Evolutionary conservation across 805 yeast species (phyloP).

Genomic region (Vanderwaltozyma polyspora): DNA sequence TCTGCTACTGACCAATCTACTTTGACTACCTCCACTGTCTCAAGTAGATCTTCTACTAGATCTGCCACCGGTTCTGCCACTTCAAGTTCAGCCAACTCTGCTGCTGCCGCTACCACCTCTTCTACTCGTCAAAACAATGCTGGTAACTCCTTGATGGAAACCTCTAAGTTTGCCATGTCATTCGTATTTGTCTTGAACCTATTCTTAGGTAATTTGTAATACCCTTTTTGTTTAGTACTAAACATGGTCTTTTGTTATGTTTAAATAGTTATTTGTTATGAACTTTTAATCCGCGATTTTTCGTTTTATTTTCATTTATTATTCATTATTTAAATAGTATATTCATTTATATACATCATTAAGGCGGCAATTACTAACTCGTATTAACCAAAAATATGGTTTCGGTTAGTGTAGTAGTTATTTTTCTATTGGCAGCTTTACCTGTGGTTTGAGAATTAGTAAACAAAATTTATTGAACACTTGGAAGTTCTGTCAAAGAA

Average conservation of each 20-base stretch:
- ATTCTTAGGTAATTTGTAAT: conserved; percentile 1
- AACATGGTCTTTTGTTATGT: too few relatives aligned
- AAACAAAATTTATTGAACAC: conserved; percentile 17
- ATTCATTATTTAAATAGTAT: too few relatives aligned
- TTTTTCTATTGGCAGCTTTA: too few relatives aligned
- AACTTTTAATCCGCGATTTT: too few relatives aligned
- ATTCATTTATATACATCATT: too few relatives aligned
- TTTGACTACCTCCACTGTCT: conserved; percentile 1
- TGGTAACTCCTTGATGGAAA: background rate
- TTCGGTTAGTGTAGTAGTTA: too few relatives aligned
- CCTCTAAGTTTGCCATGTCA: background rate
- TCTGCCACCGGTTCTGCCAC: conserved; percentile 1
- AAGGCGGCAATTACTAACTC: too few relatives aligned
- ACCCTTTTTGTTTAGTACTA: background rate
- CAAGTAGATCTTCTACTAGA: conserved; percentile 1
- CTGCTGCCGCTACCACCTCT: conserved; percentile 2
- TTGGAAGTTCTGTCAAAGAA: conserved; percentile 38
- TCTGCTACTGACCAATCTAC: conserved; percentile 3
- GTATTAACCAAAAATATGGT: too few relatives aligned
- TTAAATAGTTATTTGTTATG: too few relatives aligned
- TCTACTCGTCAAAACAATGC: conserved; percentile 4
- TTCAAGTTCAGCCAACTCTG: conserved; percentile 2
- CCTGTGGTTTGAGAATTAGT: too few relatives aligned
- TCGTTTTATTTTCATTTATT: too few relatives aligned
- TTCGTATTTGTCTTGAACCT: conserved; percentile 1